Base-by-base conservation (phyloP, 1,284 basidiomycete genomes). In the Ganoderma sinense region DNA sequence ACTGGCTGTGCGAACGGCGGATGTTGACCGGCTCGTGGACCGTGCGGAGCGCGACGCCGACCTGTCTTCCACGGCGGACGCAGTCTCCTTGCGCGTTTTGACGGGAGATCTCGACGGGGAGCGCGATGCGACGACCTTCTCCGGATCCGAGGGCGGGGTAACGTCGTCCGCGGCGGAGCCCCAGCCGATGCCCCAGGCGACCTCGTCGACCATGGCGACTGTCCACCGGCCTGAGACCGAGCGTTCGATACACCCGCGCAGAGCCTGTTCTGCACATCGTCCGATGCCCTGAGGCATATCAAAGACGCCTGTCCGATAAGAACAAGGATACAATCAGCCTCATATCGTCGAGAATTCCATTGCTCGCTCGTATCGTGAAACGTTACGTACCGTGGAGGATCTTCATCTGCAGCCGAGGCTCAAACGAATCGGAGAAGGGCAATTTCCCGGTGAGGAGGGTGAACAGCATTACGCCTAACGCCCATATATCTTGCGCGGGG, bases 401-500 rank as follows among this genome's bases (percentile, higher is more conserved):
- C 82, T 97, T 97, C 88, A 96, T 92, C 71, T 95, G 93, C 71
- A 98, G 81, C 60, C 97, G 84, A 0, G 95, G 96, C 79, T 98
- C 97, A 77, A 95, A 98, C 0, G 91, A 83, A 80, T 98, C 97
- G 39, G 79, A 83, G 78, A 98, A 98, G 0, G 97, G 97, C 4
- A 98, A 83, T 39, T 86, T 84, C 2, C 95, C 95, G 0, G 91
- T 91, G 39, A 98, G 85, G 3, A 98, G 85, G 4, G 92, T 90
- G 76, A 96, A 95, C 0, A 98, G 87, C 75, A 97, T 87, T 64
- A 97, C 91, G 0, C 97, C 97, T 1, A 97, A 82, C 0, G 97
- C 96, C 97, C 97, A 98, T 41, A 98, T 91, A 75, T 98, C 97
- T 78, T 96, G 94, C 0, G 93, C 89, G n/a, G 92, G 89, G 75